Evolutionary conservation across 352 stramenopile genomes (phyloP).

Genomic region (Phytopythium vexans): DNA sequence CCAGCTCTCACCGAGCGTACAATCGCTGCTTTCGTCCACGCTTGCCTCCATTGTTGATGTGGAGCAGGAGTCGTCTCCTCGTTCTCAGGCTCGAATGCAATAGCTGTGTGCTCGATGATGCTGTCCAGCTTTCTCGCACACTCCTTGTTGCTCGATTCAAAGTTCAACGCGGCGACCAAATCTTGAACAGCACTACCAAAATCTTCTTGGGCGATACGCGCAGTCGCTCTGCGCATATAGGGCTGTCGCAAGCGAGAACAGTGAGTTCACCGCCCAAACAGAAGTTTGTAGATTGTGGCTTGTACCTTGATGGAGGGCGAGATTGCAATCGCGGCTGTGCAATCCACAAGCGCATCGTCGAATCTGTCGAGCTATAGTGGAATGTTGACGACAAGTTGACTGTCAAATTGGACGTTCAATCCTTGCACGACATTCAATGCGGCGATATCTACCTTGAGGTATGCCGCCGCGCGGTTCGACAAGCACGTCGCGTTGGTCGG

Average conservation of each 20-base stretch:
- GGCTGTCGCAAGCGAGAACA: conserved; percentile 16
- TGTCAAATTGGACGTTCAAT: too few species aligned
- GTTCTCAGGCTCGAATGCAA: neutral
- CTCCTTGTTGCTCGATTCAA: conserved; percentile 56
- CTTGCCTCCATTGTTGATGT: conserved; percentile 9
- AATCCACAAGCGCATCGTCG: conserved; percentile 39
- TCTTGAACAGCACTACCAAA: conserved; percentile 36
- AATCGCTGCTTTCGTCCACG: conserved; percentile 24
- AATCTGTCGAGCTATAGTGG: conserved; percentile 31
- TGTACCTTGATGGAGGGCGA: conserved; percentile 57
- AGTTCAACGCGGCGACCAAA: conserved; percentile 31
- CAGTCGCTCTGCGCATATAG: conserved; percentile 53
- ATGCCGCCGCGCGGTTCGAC: conserved; percentile 68
- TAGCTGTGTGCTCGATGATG: conserved; percentile 15
- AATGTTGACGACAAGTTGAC: too few species aligned
- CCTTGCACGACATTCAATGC: neutral
- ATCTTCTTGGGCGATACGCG: conserved; percentile 24
- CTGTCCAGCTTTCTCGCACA: conserved; percentile 31
- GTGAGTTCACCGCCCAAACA: neutral
- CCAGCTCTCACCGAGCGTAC: conserved; percentile 35
- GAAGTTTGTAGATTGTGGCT: neutral
- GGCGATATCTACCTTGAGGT: conserved; percentile 40
- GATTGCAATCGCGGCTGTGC: conserved; percentile 37
- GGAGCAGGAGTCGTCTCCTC: neutral
- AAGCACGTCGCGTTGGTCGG: conserved; percentile 32